Percentiles rank a stretch among this genome's conserved stretches.
Evolutionary conservation across 164 flowering plant species (phyloP).

Genomic region (Platanus orientalis): DNA sequence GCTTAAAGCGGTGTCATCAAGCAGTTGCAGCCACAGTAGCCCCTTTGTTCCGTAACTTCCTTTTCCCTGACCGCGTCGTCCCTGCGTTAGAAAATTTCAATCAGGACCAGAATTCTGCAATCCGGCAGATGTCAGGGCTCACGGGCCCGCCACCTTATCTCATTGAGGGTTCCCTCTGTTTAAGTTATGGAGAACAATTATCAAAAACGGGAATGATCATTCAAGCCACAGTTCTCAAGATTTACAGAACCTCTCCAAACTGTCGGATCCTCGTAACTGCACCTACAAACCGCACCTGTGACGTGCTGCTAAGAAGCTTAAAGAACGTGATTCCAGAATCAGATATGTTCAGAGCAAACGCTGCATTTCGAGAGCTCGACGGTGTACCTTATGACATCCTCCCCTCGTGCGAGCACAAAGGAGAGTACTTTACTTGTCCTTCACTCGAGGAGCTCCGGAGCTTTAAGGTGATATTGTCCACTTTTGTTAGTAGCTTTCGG

Average conservation of each 20-base stretch:
- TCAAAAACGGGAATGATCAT: slow-evolving; percentile 24
- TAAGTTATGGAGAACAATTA: not conserved
- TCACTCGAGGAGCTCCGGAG: slow-evolving; percentile 21
- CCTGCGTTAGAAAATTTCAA: not conserved
- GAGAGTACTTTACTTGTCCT: slow-evolving; percentile 40
- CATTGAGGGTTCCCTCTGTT: slow-evolving; percentile 19
- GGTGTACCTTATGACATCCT: slow-evolving; percentile 38
- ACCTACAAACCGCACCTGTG: slow-evolving; percentile 34
- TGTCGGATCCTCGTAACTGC: slow-evolving; percentile 30
- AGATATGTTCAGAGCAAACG: slow-evolving; percentile 43
- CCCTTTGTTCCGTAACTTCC: slow-evolving; percentile 21
- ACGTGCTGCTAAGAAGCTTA: slow-evolving; percentile 27
- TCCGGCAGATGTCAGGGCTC: slow-evolving; percentile 18
- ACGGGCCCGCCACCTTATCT: slow-evolving; percentile 31
- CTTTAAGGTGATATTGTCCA: slow-evolving; percentile 33
- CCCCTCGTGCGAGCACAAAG: slow-evolving; percentile 22
- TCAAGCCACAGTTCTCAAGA: slow-evolving; percentile 20
- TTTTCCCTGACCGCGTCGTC: slow-evolving; percentile 20
- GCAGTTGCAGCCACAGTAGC: slow-evolving; percentile 31
- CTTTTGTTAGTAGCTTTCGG: slow-evolving; percentile 41
- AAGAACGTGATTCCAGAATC: slow-evolving; percentile 19
- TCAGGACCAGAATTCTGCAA: slow-evolving; percentile 6
- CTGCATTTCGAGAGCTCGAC: slow-evolving; percentile 40
- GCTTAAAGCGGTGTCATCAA: slow-evolving; percentile 42
- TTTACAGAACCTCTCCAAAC: slow-evolving; percentile 11